Base-by-base conservation (phyloP, 345 rosid genomes). In the Acer negundo region DNA sequence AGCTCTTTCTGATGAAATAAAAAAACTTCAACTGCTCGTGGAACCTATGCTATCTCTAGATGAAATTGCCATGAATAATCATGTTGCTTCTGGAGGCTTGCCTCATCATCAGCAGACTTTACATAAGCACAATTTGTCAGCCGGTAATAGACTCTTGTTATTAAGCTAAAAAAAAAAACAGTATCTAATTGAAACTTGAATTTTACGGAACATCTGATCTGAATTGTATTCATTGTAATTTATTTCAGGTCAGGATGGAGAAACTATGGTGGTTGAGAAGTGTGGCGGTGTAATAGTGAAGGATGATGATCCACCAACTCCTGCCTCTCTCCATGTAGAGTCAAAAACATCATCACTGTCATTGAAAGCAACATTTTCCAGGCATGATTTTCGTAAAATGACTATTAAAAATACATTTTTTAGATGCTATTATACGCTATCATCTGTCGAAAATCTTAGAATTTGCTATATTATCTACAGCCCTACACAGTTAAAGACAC, bases 401-500 rank as follows among this genome's bases (percentile, higher is more conserved):
- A 64, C 2, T 61, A 15, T 67, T 16, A 12, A 67, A 12, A 58
- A 61, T 68, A 38, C 40, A 42, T 66, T 64, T 49, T 46, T 26
- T 64, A 51, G 24, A 67, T 68, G 73, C 76, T 31, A 67, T 49
- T 58, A 35, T 47, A 3, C 62, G 78, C 12, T 51, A 26, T 38
- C 46, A 23, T 59, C 68, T 40, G 65, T 66, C 55, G 17, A 61
- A 61, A 72, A 61, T 8, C 75, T 69, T 17, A 42, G 55, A 28
- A 10, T 69, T 58, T 79, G 72, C 63, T 12, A 51, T 9, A 63
- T 49, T 75, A 19, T 76, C 58, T 69, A 68, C 87, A 95, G 99
- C 84, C 98, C 99, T n/a, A 90, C 93, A 46, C 92, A 96, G 62
- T 97, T 94, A 77, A 87, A 82, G 79, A 95, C 97, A 3, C 90